A percentile compares a stretch with the other conserved stretches of the same genome.
These are phyloP conservation scores for Gynostemma pentaphyllum DNA, from an alignment of 306 rosid species.

Conservation along the genomic window DNA sequence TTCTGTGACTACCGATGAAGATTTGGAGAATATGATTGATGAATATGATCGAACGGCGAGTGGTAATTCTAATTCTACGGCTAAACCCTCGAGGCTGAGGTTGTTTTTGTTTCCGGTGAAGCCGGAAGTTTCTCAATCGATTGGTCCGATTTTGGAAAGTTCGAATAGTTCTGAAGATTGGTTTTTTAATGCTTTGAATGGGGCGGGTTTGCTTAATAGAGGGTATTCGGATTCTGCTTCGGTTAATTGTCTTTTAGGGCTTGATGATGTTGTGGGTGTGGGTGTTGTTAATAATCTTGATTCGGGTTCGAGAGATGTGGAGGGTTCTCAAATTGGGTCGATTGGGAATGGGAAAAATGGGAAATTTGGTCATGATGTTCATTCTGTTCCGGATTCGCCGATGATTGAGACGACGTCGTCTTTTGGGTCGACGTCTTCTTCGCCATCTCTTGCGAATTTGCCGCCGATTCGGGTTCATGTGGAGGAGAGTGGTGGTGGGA, in stretches of 20 bases:
- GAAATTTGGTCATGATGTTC: conserved; percentile 68
- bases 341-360: conserved; percentile 44
- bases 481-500: conserved; percentile 29
- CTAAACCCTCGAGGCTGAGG: conserved; percentile 70
- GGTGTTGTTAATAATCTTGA: conserved; percentile 34
- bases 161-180: conserved; percentile 67
- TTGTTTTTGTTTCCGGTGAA: conserved; percentile 56
- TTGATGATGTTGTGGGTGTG: conserved; percentile 51
- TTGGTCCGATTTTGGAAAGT: conserved; percentile 61
- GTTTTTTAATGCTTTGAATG: conserved; percentile 67
- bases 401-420: conserved; percentile 85
- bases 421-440: conserved; percentile 85
- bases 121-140: conserved; percentile 77
- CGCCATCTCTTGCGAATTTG: conserved; percentile 74
- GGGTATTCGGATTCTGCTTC: conserved; percentile 81
- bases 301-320: conserved; percentile 30
- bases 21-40: conserved; percentile 91
- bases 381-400: conserved; percentile 94
- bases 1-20: conserved; percentile 86
- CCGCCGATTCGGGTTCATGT: conserved; percentile 86
- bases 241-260: conserved; percentile 63
- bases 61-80: conserved; percentile 15
- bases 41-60: conserved; percentile 74
- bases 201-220: conserved; percentile 48
- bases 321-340: conserved; percentile 40